Evolutionary conservation across 257 asterid species (phyloP).

Genomic region (Rubia yunnanensis): DNA sequence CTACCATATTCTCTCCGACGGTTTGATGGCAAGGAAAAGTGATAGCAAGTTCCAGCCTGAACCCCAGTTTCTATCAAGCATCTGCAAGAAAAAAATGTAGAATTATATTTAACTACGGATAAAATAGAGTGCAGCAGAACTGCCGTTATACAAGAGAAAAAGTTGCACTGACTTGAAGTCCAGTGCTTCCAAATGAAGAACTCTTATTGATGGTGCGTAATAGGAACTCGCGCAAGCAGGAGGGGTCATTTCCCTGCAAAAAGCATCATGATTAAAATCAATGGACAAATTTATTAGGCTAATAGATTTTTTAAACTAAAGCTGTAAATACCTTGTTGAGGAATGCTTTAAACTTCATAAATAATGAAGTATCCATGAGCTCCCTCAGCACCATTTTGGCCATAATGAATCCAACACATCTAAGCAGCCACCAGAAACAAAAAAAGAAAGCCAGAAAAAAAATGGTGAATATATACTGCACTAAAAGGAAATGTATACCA

Average conservation of each 20-base stretch:
- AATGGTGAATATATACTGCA: background rate
- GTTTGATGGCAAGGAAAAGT: slow-evolving; percentile 72
- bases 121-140: slow-evolving; percentile 6
- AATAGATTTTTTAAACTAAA: background rate
- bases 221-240: slow-evolving; percentile 92
- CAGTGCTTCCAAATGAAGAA: slow-evolving; percentile 49
- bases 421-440: slow-evolving; percentile 24
- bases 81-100: slow-evolving; percentile 40
- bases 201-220: slow-evolving; percentile 43
- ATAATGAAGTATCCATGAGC: slow-evolving; percentile 77
- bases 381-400: slow-evolving; percentile 92
- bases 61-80: slow-evolving; percentile 94
- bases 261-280: slow-evolving; percentile 1
- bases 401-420: slow-evolving; percentile 92
- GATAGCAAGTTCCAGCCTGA: slow-evolving; percentile 95
- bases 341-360: slow-evolving; percentile 83
- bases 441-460: slow-evolving; percentile 1
- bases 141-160: background rate
- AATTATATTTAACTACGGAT: slow-evolving; percentile 13
- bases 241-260: slow-evolving; percentile 70
- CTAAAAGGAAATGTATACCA: background rate
- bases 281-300: slow-evolving; percentile 6
- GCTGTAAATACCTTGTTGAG: slow-evolving; percentile 56
- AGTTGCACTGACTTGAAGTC: slow-evolving; percentile 59
- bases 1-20: slow-evolving; percentile 73